These are phyloP conservation scores for Penicillium bialowiezense DNA, from an alignment of 495 filamentous ascomycete species.

Conservation along the genomic window DNA sequence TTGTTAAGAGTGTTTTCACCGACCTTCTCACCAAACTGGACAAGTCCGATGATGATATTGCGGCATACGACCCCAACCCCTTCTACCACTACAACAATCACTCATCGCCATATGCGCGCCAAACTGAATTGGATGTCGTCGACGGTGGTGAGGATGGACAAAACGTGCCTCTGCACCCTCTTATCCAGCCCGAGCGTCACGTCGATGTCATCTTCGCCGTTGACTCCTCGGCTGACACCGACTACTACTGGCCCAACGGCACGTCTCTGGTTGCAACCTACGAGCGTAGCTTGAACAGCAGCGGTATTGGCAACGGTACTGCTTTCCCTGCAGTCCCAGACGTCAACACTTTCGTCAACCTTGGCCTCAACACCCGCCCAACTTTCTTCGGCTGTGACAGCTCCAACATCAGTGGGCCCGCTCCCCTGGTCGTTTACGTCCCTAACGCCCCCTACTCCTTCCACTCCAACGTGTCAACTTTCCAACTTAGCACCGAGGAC, in stretches of 20 bases:
- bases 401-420: conserved; percentile 49
- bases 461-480: conserved; percentile 73
- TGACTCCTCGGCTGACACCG: conserved; percentile 81
- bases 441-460: conserved; percentile 79
- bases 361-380: conserved; percentile 77
- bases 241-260: conserved; percentile 79
- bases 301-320: conserved; percentile 71
- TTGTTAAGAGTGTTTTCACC: conserved; percentile 50
- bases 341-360: conserved; percentile 81
- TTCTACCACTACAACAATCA: conserved; percentile 69
- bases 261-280: conserved; percentile 81
- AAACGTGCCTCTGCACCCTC: conserved; percentile 83
- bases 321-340: conserved; percentile 81
- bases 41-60: conserved; percentile 68
- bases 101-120: conserved; percentile 57
- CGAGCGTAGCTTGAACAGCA: conserved; percentile 59
- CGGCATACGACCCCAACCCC: conserved; percentile 79
- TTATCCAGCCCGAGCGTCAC: conserved; percentile 72
- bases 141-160: conserved; percentile 87
- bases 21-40: conserved; percentile 55
- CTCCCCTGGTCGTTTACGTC: conserved; percentile 85
- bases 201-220: conserved; percentile 93
- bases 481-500: conserved; percentile 57
- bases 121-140: conserved; percentile 65
- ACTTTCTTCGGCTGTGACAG: conserved; percentile 92